These are phyloP conservation scores for Madurella fahalii DNA, from an alignment of 2,329 filamentous ascomycete species.

Conservation along the genomic window DNA sequence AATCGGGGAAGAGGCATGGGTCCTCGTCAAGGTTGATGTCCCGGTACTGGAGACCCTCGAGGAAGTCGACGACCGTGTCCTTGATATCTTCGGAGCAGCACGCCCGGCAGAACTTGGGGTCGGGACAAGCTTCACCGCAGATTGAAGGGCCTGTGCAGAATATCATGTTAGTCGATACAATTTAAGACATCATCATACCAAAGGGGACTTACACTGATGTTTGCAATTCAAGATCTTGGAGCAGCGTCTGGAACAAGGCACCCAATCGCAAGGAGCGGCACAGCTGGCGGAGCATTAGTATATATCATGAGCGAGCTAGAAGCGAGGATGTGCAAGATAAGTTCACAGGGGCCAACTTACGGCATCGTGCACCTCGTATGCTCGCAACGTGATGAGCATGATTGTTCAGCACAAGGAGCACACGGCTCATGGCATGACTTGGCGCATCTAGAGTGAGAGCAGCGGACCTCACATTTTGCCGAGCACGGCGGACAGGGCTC, in stretches of 20 bases:
- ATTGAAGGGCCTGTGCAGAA: slow-evolving; percentile 27
- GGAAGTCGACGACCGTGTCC: slow-evolving; percentile 50
- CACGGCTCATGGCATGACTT: slow-evolving; percentile 19
- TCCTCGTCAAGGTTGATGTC: slow-evolving; percentile 56
- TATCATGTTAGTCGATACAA: background rate
- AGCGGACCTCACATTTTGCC: slow-evolving; percentile 10
- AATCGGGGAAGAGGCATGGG: slow-evolving; percentile 59
- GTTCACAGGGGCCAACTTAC: slow-evolving; percentile 1
- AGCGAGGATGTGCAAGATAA: too few relatives aligned
- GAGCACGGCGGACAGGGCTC: background rate
- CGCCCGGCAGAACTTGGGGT: slow-evolving; percentile 49
- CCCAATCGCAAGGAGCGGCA: slow-evolving; percentile 61
- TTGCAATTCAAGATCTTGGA: slow-evolving; percentile 49
- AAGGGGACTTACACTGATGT: slow-evolving; percentile 49
- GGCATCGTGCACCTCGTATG: slow-evolving; percentile 5
- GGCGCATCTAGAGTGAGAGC: slow-evolving; percentile 15
- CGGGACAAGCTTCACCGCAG: slow-evolving; percentile 61
- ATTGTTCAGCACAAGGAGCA: slow-evolving; percentile 21
- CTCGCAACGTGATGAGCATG: slow-evolving; percentile 16
- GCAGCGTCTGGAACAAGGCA: slow-evolving; percentile 63
- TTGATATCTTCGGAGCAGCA: slow-evolving; percentile 41
- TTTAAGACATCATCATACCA: background rate
- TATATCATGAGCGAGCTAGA: slow-evolving; percentile 37
- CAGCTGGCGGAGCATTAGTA: slow-evolving; percentile 42
- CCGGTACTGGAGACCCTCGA: slow-evolving; percentile 49